phyloP scores from a whole-genome alignment of 305 asterid genomes.

The Lippia alba region DNA sequence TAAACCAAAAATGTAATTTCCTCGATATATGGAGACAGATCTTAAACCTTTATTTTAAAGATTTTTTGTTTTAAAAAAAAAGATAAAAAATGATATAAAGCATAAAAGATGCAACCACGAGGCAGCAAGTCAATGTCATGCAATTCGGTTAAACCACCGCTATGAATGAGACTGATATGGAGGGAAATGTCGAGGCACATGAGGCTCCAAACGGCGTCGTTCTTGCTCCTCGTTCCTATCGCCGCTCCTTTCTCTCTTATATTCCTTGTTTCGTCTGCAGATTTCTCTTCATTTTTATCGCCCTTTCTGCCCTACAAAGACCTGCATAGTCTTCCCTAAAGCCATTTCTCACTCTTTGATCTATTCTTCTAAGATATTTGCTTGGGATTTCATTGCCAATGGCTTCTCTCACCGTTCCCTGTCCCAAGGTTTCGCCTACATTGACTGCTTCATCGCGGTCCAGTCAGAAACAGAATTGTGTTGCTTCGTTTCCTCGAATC shows the following conservation, averaged over 20 bases:
- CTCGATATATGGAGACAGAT: no score
- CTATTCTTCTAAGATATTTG: neutral
- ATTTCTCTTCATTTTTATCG: constrained; percentile 27
- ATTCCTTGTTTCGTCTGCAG: neutral
- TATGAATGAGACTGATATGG: neutral
- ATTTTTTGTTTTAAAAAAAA: no score
- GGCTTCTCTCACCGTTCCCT: constrained; percentile 43
- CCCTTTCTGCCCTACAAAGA: constrained; percentile 31
- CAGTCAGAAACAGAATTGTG: neutral
- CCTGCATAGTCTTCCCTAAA: neutral
- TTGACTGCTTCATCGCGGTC: constrained; percentile 31
- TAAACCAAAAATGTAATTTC: no score
- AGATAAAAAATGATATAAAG: no score
- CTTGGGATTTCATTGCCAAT: neutral
- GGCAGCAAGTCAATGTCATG: neutral
- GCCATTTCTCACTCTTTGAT: neutral
- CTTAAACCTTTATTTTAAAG: no score
- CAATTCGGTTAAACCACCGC: neutral
- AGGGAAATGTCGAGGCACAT: constrained; percentile 9
- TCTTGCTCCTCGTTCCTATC: constrained; percentile 21
- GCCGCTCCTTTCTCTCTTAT: constrained; percentile 17
- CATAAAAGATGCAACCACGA: no score
- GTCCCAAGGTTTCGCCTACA: constrained; percentile 37
- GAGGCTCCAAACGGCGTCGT: constrained; percentile 12
- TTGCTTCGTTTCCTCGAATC: constrained; percentile 26